Conservation (phyloP, 805 yeast species). For the Blastobotrys parvus region DNA sequence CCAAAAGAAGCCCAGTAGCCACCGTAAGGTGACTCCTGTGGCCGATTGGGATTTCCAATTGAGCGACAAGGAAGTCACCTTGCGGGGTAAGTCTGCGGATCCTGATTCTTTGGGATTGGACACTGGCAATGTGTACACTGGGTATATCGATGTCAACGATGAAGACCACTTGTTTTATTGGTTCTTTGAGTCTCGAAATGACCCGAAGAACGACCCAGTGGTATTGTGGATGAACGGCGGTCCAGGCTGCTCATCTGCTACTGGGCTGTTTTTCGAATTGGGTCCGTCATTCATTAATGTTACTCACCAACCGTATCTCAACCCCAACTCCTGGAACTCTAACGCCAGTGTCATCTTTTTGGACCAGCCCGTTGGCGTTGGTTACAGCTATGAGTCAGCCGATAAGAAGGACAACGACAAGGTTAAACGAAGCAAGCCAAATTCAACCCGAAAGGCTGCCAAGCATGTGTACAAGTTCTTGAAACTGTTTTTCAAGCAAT, state of each 20-base stretch:
- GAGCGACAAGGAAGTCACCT: constrained; percentile 35
- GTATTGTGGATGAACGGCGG: constrained; percentile 94
- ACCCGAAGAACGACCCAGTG: constrained; percentile 79
- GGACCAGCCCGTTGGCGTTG: constrained; percentile 92
- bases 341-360: constrained; percentile 85
- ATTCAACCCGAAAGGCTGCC: constrained; percentile 73
- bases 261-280: constrained; percentile 89
- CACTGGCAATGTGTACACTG: constrained; percentile 61
- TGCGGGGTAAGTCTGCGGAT: constrained; percentile 51
- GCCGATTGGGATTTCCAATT: constrained; percentile 31
- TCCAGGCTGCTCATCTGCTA: constrained; percentile 89
- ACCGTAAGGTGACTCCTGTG: neutral
- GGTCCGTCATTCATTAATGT: constrained; percentile 70
- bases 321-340: constrained; percentile 84
- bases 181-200: constrained; percentile 87
- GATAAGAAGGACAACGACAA: constrained; percentile 60
- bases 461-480: constrained; percentile 84
- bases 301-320: constrained; percentile 58
- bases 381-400: constrained; percentile 73
- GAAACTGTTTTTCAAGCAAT: constrained; percentile 76
- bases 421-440: neutral
- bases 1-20: neutral
- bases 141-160: constrained; percentile 55
- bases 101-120: constrained; percentile 67
- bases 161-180: constrained; percentile 84